Base-by-base conservation (phyloP, 1,284 basidiomycete genomes). In the Salmacisia buchloeana region DNA sequence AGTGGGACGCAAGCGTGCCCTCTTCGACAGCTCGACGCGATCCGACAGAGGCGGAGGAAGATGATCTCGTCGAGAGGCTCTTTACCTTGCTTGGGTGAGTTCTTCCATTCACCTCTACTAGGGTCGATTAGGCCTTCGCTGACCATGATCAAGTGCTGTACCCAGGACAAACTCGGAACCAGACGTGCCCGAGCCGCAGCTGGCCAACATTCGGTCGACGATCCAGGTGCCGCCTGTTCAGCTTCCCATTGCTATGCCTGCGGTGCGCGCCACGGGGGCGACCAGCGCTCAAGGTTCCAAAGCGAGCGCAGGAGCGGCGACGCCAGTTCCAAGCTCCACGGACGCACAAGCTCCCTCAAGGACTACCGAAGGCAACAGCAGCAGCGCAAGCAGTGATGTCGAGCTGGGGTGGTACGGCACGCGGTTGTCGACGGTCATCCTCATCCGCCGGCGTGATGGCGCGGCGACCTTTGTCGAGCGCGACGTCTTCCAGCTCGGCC, bases 321-420 rank as follows among this genome's bases (percentile, higher is more conserved):
- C 18, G 39, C 41, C 41, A 43, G 18, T 12, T 43, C 41, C 6
- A 43, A 43, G 12, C 7, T 7, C 10, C 41, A 18, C 41, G 10
- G 23, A 43, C 18, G 41, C 41, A 43, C 18, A 21, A 43, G 23
- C 41, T 9, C 41, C 41, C 10, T 12, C 41, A 7, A 43, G 18
- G 36, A 38, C 36, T 1, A 21, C 18, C 41, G 23, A 12, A 18
- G 3, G 6, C 41, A 43, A 2, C 41, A 2, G 7, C 45, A 3
- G 58, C 33, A 25, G 45, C 21, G 31, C 25, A n/a, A 2, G 41
- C 41, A 1, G 23, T 43, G 41, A 21, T 1, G 41, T 21, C 18
- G 29, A 13, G 1, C 45, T 12, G 7, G 65, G 66, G n/a, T 71
- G 68, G 67, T 73, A 73, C 49, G 71, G 65, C 0, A 71, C 71